Evolutionary conservation across 176 grass and related monocot species (phyloP).

Genomic region (barley (Hordeum vulgare)): DNA sequence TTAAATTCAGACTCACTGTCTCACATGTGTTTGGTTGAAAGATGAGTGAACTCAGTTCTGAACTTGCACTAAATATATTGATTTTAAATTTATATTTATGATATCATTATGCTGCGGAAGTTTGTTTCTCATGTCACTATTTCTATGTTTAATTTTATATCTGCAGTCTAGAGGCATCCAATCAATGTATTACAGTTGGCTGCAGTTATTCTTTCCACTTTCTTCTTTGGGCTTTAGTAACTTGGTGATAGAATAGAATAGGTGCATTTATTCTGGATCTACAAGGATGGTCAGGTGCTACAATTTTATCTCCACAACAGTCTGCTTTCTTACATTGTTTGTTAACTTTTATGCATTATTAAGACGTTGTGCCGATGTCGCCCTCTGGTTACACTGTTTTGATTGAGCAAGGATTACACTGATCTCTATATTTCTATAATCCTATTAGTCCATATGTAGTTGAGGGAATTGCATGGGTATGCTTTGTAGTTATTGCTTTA

Average conservation of each 20-base stretch:
- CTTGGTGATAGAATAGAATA: background rate
- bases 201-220: background rate
- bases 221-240: background rate
- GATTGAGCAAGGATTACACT: constrained; percentile 74
- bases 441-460: constrained; percentile 66
- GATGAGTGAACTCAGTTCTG: too few species aligned
- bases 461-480: constrained; percentile 60
- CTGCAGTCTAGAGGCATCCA: background rate
- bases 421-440: constrained; percentile 90
- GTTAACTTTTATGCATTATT: background rate
- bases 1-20: background rate
- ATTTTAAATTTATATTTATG: background rate
- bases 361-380: background rate
- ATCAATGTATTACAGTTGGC: background rate
- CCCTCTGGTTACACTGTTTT: background rate
- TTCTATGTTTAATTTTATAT: background rate
- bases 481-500: background rate
- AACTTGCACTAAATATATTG: too few species aligned
- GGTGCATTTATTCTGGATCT: background rate
- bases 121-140: background rate
- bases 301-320: background rate
- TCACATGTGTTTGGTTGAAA: too few species aligned
- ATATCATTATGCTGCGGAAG: background rate
- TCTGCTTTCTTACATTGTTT: background rate
- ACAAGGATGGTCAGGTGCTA: background rate